phyloP scores from a whole-genome alignment of 352 stramenopile genomes.

The Phytophthora cryptogea region DNA sequence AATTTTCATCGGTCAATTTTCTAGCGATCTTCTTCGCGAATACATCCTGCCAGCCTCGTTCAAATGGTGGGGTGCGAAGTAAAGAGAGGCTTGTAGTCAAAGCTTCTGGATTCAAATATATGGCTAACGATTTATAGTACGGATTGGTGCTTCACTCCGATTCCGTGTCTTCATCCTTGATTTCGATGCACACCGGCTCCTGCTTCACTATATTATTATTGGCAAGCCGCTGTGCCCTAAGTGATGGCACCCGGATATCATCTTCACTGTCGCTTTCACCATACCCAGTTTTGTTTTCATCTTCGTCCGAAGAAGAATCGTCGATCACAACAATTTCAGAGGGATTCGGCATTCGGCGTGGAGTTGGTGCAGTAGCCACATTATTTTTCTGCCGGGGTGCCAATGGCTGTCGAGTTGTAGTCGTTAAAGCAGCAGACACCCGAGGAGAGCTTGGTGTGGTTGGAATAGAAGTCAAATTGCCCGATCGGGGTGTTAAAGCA shows the following conservation, averaged over 20 bases:
- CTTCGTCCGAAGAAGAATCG: constrained; percentile 26
- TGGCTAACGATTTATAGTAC: constrained; percentile 19
- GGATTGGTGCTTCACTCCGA: constrained; percentile 18
- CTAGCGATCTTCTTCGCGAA: constrained; percentile 63
- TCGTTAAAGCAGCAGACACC: background rate
- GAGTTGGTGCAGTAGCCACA: background rate
- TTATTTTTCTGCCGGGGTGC: background rate
- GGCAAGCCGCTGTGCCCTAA: background rate
- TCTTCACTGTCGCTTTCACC: constrained; percentile 16
- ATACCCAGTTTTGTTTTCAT: constrained; percentile 3
- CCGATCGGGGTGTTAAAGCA: background rate
- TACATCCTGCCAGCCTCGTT: constrained; percentile 72
- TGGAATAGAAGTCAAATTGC: constrained; percentile 18
- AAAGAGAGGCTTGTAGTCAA: background rate
- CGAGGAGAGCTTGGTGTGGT: background rate
- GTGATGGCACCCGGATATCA: constrained; percentile 5
- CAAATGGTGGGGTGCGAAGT: constrained; percentile 46
- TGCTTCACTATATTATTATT: constrained; percentile 6
- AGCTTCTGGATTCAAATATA: background rate
- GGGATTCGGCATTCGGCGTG: constrained; percentile 1
- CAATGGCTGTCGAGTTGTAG: background rate
- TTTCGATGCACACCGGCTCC: constrained; percentile 20
- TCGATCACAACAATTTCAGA: constrained; percentile 36
- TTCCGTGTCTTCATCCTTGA: constrained; percentile 30
- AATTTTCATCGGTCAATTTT: constrained; percentile 86